Evolutionary conservation across 306 rosid genomes (phyloP).

Genomic region (Gillenia trifoliata): DNA sequence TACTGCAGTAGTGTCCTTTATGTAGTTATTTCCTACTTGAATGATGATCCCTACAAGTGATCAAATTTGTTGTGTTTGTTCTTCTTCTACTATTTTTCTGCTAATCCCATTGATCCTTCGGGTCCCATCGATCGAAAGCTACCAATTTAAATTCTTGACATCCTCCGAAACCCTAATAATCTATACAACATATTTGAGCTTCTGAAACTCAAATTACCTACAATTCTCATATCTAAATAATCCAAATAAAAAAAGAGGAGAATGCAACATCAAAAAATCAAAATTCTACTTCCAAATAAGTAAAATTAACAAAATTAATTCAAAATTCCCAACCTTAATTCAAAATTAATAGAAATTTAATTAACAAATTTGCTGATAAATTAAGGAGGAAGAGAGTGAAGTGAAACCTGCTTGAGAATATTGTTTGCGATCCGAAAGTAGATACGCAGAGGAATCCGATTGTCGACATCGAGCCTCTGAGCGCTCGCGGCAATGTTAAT

Average conservation of each 20-base stretch:
- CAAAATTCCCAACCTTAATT: neutral
- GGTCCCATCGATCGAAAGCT: neutral
- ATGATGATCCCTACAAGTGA: neutral
- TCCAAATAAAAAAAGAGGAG: neutral
- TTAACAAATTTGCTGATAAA: neutral
- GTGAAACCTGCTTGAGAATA: slow-evolving; percentile 73
- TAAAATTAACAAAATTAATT: neutral
- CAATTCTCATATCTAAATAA: neutral
- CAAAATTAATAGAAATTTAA: neutral
- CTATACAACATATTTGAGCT: neutral
- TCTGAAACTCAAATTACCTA: neutral
- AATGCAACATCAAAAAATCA: neutral
- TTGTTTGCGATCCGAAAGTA: slow-evolving; percentile 84
- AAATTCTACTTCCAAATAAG: neutral
- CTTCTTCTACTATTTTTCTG: neutral
- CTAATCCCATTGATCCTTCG: neutral
- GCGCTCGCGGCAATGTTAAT: slow-evolving; percentile 72
- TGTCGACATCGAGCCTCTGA: slow-evolving; percentile 64
- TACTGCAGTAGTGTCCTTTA: neutral
- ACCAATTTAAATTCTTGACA: neutral
- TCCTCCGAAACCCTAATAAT: neutral
- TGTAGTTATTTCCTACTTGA: neutral
- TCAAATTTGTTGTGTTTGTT: neutral
- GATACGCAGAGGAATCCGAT: slow-evolving; percentile 71
- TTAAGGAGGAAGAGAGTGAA: neutral